Evolutionary conservation across 2,329 filamentous ascomycete species (phyloP).

Genomic region (Cladophialophora bantiana): DNA sequence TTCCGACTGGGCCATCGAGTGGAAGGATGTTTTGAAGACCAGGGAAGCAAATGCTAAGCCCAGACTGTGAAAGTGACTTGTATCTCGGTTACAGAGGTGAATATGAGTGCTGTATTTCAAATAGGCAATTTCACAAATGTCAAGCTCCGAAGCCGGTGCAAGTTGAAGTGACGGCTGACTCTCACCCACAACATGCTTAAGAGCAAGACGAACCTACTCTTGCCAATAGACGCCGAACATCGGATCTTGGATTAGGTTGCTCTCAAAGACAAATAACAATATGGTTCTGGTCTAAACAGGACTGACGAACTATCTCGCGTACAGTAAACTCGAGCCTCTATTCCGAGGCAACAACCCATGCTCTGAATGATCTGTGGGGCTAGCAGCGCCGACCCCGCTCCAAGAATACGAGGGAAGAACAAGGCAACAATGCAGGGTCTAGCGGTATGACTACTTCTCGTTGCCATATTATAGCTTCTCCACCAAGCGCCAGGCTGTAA

Average conservation of each 20-base stretch:
- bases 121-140: neutral
- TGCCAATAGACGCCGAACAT: no score
- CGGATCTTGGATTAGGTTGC: no score
- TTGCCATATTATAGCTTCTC: neutral
- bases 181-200: no score
- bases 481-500: neutral
- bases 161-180: no score
- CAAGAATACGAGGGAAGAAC: neutral
- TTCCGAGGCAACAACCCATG: neutral
- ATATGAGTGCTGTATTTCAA: neutral
- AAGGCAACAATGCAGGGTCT: neutral
- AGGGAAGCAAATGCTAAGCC: neutral
- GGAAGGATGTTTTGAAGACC: neutral
- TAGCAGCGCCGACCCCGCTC: neutral
- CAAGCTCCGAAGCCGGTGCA: neutral
- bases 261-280: neutral
- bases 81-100: neutral
- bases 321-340: neutral
- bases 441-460: neutral
- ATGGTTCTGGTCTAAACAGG: neutral
- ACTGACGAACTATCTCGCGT: neutral
- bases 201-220: no score
- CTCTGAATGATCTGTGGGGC: no score
- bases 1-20: slow-evolving; percentile 29
- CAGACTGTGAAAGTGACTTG: neutral